Percentiles rank a stretch among this genome's conserved stretches.
phyloP scores from a whole-genome alignment of 768 basidiomycete genomes.

The Kockovaella imperatae region DNA sequence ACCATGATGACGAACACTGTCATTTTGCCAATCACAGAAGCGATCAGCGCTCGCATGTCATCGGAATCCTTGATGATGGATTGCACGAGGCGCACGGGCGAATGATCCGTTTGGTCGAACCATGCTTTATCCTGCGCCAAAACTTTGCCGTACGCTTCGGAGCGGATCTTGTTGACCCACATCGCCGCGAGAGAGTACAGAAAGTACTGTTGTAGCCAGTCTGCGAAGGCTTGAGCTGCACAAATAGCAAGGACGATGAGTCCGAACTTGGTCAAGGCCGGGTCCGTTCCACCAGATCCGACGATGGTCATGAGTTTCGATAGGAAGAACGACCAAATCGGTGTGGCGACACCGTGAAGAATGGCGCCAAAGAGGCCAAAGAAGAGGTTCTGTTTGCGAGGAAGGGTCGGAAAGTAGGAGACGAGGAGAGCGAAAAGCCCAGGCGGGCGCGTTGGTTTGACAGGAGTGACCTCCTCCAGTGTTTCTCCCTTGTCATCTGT shows the following conservation, averaged over 20 bases:
- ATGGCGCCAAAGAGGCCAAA: conserved; percentile 64
- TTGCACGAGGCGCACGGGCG: conserved; percentile 59
- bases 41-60: conserved; percentile 70
- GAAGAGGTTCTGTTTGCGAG: conserved; percentile 62
- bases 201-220: conserved; percentile 68
- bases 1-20: conserved; percentile 75
- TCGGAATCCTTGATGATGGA: conserved; percentile 79
- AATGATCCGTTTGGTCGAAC: conserved; percentile 67
- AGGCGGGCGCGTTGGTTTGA: no score
- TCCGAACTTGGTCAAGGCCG: conserved; percentile 24
- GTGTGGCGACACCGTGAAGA: conserved; percentile 73
- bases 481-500: no score
- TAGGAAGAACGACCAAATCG: conserved; percentile 83
- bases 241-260: conserved; percentile 57
- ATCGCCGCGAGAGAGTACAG: conserved; percentile 66
- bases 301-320: conserved; percentile 60
- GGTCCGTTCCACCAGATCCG: conserved; percentile 39
- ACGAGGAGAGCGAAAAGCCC: conserved; percentile 24
- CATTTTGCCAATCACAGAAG: conserved; percentile 62
- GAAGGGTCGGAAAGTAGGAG: conserved; percentile 60
- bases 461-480: no score
- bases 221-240: conserved; percentile 63
- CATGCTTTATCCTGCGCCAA: conserved; percentile 75
- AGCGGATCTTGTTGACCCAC: conserved; percentile 67
- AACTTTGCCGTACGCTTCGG: conserved; percentile 53